Base-by-base conservation (phyloP, 352 stramenopile species). In the Elongisporangium prolatum region DNA sequence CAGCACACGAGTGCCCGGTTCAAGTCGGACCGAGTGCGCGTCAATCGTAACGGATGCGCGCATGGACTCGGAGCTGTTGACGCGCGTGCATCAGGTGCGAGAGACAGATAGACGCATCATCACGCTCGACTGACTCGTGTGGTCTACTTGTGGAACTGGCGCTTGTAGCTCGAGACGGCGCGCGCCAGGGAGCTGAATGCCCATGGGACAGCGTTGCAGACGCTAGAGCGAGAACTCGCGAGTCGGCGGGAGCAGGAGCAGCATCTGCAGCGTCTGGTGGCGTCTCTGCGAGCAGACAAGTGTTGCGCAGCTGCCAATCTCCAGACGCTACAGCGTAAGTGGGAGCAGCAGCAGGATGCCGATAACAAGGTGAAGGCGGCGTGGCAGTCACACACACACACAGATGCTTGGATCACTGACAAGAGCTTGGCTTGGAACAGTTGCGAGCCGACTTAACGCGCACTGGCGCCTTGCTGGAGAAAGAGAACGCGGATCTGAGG, bases 161-260 rank as follows among this genome's bases (percentile, higher is more conserved):
- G n/a, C n/a, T n/a, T 44, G 34, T 17, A 87, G 77, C 24, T 85
- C 3, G 72, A 88, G 63, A 59, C 51, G 25, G 69, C 71, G 2
- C 75, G 80, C 6, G 68, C 66, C 14, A 75, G 65, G 11, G 77
- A 90, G 56, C 72, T 90, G 67, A 56, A 72, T 10, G 60, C 59
- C 1, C 77, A 90, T 8, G 80, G 75, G 0, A 54, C 76, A 52
- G 48, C 72, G 18, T 56, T 84, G 13, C 62, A 59, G 0, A 50
- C 62, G 20, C 61, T 90, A 2, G 59, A 84, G 59, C 20, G 52
- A 3, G 69, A 82, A 28, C 48, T 77, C 2, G 67, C 72, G 17
- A 58, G 44, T 14, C 55, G 50, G 14, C 51, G 61, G 1, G 44
- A 20, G 11, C 68, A 56, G 21, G 68, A 77, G 17, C 68, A 64